Conservation (phyloP, 1,139 yeast genomes). For the Magnusiomyces fungicola region DNA sequence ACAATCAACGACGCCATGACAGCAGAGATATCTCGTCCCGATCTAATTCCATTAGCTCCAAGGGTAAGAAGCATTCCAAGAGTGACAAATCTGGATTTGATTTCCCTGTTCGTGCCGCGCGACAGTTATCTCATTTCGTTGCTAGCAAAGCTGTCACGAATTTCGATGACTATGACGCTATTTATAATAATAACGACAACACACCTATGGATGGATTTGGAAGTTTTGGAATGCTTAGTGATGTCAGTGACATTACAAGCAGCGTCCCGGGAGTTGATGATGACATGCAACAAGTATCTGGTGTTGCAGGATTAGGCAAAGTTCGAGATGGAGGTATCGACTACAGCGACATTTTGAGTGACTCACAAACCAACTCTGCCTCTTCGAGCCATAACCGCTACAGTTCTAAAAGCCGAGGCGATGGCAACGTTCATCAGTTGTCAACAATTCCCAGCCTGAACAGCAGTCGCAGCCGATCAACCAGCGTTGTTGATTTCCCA, state of each 20-base stretch:
- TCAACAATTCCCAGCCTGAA: no score
- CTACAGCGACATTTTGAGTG: background rate
- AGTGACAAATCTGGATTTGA: background rate
- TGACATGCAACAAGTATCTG: no score
- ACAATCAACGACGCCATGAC: background rate
- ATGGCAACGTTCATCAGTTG: no score
- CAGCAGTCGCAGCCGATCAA: background rate
- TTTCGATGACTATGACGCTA: background rate
- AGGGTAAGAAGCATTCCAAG: background rate
- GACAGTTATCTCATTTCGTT: slow-evolving; percentile 2
- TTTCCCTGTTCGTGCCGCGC: slow-evolving; percentile 1
- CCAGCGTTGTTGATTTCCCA: background rate
- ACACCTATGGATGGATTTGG: background rate
- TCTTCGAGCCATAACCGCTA: no score
- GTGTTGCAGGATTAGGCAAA: background rate
- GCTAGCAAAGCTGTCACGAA: background rate
- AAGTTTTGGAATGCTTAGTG: background rate
- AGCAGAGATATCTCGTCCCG: background rate
- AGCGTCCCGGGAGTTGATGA: background rate
- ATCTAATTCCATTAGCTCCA: background rate
- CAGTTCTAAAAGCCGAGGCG: background rate
- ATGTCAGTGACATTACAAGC: background rate
- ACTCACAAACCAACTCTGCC: background rate
- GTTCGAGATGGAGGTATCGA: background rate
- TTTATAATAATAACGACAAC: background rate